These are phyloP conservation scores for Blastomyces percursus DNA, from an alignment of 2,329 filamentous ascomycete genomes.

Conservation along the genomic window DNA sequence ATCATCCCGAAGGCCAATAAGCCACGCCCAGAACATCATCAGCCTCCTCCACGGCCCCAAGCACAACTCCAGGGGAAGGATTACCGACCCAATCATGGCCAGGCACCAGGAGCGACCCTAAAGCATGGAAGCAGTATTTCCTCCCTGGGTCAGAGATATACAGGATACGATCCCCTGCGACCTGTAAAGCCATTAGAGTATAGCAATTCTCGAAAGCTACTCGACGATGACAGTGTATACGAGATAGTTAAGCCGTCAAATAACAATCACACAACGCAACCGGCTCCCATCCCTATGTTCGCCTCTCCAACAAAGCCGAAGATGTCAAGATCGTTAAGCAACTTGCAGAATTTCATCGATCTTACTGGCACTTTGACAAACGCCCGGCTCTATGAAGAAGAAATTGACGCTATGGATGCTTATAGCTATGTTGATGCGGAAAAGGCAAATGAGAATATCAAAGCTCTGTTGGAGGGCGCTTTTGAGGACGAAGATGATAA, in stretches of 20 bases:
- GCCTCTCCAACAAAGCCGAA: slow-evolving; percentile 36
- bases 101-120: not conserved
- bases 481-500: slow-evolving; percentile 42
- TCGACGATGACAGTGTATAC: slow-evolving; percentile 27
- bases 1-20: slow-evolving; percentile 42
- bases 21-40: slow-evolving; percentile 41
- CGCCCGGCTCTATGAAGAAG: slow-evolving; percentile 36
- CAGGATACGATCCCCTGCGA: not conserved
- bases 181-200: slow-evolving; percentile 14
- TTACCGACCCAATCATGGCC: not conserved
- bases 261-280: slow-evolving; percentile 37
- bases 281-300: slow-evolving; percentile 43
- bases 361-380: slow-evolving; percentile 42
- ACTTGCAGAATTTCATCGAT: slow-evolving; percentile 39
- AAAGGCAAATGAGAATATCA: slow-evolving; percentile 43
- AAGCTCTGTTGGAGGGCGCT: slow-evolving; percentile 40
- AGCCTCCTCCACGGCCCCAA: slow-evolving; percentile 18
- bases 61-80: not conserved
- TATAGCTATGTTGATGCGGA: slow-evolving; percentile 40
- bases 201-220: slow-evolving; percentile 20
- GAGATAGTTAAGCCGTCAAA: slow-evolving; percentile 42
- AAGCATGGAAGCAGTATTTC: not conserved
- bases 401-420: slow-evolving; percentile 45
- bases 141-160: slow-evolving; percentile 1
- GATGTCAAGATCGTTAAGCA: slow-evolving; percentile 33